Percentiles rank a stretch among this genome's conserved stretches.
Evolutionary conservation across 2,329 filamentous ascomycete genomes (phyloP).

Genomic region (Penicillium freii): DNA sequence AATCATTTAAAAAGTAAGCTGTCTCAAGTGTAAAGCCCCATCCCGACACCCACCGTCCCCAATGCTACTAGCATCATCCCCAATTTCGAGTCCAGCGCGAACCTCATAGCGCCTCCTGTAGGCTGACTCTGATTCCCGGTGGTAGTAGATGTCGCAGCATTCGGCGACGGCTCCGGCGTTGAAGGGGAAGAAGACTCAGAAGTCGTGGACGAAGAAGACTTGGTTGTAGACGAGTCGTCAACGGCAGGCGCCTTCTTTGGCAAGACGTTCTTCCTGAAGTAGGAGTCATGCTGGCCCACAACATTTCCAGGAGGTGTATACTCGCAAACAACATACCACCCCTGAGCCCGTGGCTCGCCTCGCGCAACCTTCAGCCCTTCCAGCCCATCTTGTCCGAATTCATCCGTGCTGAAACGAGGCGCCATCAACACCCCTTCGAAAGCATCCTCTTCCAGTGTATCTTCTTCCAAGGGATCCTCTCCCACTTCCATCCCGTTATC

Average conservation of each 20-base stretch:
- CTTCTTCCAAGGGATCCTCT: conserved; percentile 17
- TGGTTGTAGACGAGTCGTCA: conserved; percentile 13
- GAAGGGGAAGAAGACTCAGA: not conserved
- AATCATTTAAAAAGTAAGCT: not conserved
- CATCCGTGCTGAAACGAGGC: not conserved
- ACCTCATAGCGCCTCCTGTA: conserved; percentile 7
- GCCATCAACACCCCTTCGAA: conserved; percentile 29
- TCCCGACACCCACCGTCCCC: conserved; percentile 14
- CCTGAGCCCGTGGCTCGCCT: conserved; percentile 33
- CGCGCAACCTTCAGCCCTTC: not conserved
- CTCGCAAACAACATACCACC: conserved; percentile 69
- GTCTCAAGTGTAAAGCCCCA: conserved; percentile 14
- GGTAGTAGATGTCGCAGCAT: conserved; percentile 6
- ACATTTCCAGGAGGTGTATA: conserved; percentile 69
- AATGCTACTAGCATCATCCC: conserved; percentile 12
- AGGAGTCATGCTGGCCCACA: conserved; percentile 29
- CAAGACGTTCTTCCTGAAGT: conserved; percentile 34
- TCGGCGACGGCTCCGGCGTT: conserved; percentile 17
- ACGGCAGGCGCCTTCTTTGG: conserved; percentile 17
- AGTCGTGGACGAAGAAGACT: conserved; percentile 20
- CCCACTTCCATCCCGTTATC: not conserved
- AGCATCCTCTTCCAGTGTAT: not conserved
- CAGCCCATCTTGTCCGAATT: not conserved
- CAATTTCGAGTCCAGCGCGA: conserved; percentile 3
- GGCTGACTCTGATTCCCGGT: not conserved